These are phyloP conservation scores for Aspergillaceae sp. DNA, from an alignment of 2,329 filamentous ascomycete genomes.

Conservation along the genomic window DNA sequence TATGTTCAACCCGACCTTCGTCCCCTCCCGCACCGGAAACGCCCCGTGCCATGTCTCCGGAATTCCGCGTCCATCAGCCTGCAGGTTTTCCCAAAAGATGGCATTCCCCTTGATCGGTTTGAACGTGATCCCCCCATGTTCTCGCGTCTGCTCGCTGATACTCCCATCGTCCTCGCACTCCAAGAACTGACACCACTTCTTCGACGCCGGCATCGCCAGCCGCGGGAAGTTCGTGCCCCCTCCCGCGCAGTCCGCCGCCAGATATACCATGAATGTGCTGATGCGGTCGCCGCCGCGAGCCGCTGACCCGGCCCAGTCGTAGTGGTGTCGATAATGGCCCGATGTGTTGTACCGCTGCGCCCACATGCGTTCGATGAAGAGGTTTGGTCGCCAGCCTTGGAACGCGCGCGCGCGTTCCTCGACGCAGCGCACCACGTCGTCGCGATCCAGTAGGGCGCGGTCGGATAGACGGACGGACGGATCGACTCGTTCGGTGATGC, in stretches of 20 bases:
- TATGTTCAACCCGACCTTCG: conserved; percentile 55
- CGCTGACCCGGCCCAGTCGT: conserved; percentile 46
- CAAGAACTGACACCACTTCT: conserved; percentile 50
- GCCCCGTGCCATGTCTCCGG: conserved; percentile 55
- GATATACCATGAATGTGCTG: conserved; percentile 56
- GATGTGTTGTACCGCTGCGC: conserved; percentile 50
- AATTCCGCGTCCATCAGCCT: conserved; percentile 47
- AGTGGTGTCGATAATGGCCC: conserved; percentile 53
- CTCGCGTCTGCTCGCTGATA: not conserved
- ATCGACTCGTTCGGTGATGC: conserved; percentile 40
- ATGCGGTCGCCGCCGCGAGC: conserved; percentile 36
- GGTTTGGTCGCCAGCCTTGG: conserved; percentile 51
- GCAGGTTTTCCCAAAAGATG: conserved; percentile 55
- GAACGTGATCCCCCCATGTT: conserved; percentile 45
- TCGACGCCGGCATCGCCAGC: conserved; percentile 35
- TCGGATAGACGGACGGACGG: conserved; percentile 46
- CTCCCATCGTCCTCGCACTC: conserved; percentile 39
- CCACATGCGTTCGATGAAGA: conserved; percentile 54
- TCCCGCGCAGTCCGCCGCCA: conserved; percentile 45
- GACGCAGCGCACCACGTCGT: conserved; percentile 48
- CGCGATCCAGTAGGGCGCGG: conserved; percentile 39
- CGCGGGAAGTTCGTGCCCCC: conserved; percentile 55
- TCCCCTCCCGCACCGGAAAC: conserved; percentile 47
- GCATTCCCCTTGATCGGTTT: conserved; percentile 51
- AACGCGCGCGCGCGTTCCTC: conserved; percentile 50